Conservation (phyloP, 805 yeast species). For the Candida nemodendra region DNA sequence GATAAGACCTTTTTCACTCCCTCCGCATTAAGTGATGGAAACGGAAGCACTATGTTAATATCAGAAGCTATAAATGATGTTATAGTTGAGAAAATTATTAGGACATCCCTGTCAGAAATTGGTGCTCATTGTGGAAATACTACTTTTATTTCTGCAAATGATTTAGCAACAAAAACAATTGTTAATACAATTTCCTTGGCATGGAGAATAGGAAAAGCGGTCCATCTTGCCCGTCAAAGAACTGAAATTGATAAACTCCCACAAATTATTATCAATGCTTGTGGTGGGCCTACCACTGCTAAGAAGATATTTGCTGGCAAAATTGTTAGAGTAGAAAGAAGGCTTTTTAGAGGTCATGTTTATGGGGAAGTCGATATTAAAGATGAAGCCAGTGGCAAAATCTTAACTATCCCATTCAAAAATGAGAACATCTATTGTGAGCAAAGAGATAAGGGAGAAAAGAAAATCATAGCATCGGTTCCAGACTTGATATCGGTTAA, state of each 20-base stretch:
- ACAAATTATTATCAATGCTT: conserved; percentile 33
- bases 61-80: conserved; percentile 31
- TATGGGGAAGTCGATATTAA: conserved; percentile 38
- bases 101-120: conserved; percentile 40
- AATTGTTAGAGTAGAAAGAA: conserved; percentile 40
- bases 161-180: conserved; percentile 11
- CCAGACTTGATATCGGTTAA: conserved; percentile 42
- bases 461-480: conserved; percentile 35
- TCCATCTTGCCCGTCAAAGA: conserved; percentile 34
- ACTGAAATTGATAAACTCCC: conserved; percentile 34
- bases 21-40: conserved; percentile 32
- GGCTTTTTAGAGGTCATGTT: conserved; percentile 39
- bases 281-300: conserved; percentile 30
- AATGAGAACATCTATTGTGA: conserved; percentile 42
- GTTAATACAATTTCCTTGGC: conserved; percentile 35
- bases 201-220: conserved; percentile 46
- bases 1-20: conserved; percentile 10
- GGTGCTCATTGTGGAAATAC: conserved; percentile 37
- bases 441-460: conserved; percentile 15
- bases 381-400: conserved; percentile 6
- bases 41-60: conserved; percentile 36
- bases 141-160: conserved; percentile 11
- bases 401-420: conserved; percentile 40
- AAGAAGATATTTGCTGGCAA: conserved; percentile 38
- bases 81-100: conserved; percentile 34